Conservation (phyloP, 129 eudicot genomes). For the Escallonia herrerae region DNA sequence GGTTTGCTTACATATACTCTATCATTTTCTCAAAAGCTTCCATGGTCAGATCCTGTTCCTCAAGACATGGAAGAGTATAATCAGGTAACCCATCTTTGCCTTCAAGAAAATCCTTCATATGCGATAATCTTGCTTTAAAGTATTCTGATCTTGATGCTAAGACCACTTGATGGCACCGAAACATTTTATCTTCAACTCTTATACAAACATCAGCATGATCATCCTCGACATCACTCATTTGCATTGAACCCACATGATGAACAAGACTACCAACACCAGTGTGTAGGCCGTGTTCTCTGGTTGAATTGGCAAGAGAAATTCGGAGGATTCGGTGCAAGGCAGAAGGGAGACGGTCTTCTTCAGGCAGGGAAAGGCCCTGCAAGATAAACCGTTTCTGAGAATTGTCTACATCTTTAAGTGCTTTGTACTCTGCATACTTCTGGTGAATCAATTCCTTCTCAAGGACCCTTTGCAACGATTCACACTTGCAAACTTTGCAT, state of each 20-base stretch:
- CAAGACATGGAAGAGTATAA: conserved; percentile 59
- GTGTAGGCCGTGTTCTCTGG: conserved; percentile 21
- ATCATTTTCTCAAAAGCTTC: conserved; percentile 90
- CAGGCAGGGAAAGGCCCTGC: conserved; percentile 84
- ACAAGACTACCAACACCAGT: conserved; percentile 25
- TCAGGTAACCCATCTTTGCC: conserved; percentile 40
- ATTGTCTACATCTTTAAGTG: conserved; percentile 74
- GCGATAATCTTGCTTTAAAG: conserved; percentile 79
- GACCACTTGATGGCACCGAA: conserved; percentile 89
- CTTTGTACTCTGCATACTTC: conserved; percentile 73
- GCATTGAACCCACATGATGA: conserved; percentile 33
- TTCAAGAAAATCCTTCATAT: conserved; percentile 76
- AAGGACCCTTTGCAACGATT: conserved; percentile 54
- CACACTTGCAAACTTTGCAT: conserved; percentile 87
- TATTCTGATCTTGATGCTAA: conserved; percentile 95
- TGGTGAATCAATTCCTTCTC: conserved; percentile 79
- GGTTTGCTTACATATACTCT: conserved; percentile 76
- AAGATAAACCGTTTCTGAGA: conserved; percentile 83
- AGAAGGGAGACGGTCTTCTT: conserved; percentile 82
- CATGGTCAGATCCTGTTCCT: conserved; percentile 75
- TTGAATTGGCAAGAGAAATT: conserved; percentile 59
- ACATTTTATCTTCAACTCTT: conserved; percentile 59
- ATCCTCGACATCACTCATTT: conserved; percentile 36
- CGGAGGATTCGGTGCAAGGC: conserved; percentile 61
- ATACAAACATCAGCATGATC: conserved; percentile 93